Conservation (phyloP, 1,139 yeast species). For the Debaryomyces fabryi region DNA sequence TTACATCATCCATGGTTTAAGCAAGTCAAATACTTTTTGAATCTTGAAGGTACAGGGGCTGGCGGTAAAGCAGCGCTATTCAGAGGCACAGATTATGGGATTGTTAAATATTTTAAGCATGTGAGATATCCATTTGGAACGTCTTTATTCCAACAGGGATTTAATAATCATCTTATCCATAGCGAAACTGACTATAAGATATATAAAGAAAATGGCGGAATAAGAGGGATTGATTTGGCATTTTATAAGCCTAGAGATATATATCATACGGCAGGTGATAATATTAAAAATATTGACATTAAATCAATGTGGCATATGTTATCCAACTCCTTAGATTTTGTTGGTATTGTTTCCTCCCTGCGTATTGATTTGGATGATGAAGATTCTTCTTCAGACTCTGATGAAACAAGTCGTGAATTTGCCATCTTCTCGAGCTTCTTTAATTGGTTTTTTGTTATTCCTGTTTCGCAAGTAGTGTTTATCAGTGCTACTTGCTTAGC, state of each 20-base stretch:
- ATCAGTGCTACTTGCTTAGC: constrained; percentile 54
- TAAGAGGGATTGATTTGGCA: constrained; percentile 79
- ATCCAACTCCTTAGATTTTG: constrained; percentile 64
- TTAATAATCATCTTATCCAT: constrained; percentile 66
- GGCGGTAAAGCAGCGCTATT: constrained; percentile 87
- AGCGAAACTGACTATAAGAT: constrained; percentile 88
- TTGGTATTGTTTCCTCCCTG: constrained; percentile 40
- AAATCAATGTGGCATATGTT: constrained; percentile 85
- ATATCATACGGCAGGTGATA: constrained; percentile 80
- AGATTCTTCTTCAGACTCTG: constrained; percentile 12
- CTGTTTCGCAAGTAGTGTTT: constrained; percentile 49
- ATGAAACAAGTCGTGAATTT: constrained; percentile 27
- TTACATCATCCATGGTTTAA: constrained; percentile 74
- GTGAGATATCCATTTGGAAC: constrained; percentile 78
- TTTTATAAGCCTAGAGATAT: constrained; percentile 68
- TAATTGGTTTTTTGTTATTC: constrained; percentile 59
- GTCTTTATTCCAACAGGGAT: constrained; percentile 82
- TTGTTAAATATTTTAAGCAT: constrained; percentile 42
- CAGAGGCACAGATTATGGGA: constrained; percentile 78
- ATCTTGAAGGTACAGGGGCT: constrained; percentile 94
- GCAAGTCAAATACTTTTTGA: constrained; percentile 66
- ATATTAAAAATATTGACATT: constrained; percentile 62
- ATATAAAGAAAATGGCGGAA: constrained; percentile 60
- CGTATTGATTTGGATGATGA: constrained; percentile 44
- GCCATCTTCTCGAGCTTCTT: constrained; percentile 67